Conservation (phyloP, 2,329 filamentous ascomycete species). For the Thelonectria olida region DNA sequence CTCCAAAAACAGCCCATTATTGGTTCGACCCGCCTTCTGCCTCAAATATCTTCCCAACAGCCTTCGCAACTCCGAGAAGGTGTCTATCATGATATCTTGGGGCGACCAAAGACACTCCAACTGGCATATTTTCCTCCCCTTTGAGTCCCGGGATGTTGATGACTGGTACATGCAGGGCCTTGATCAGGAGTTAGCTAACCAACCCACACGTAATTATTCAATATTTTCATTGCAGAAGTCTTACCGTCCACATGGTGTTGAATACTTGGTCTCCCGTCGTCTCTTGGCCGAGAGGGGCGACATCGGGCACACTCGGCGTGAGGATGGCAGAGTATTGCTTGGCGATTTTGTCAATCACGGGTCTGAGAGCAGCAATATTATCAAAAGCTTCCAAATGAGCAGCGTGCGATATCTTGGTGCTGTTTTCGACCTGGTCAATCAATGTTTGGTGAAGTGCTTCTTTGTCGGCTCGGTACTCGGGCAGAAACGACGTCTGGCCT, state of each 20-base stretch:
- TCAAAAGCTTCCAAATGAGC: slow-evolving; percentile 64
- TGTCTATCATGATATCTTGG: slow-evolving; percentile 56
- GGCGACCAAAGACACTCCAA: slow-evolving; percentile 64
- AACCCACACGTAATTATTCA: too few relatives aligned
- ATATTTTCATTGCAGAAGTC: neutral
- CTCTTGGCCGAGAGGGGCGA: slow-evolving; percentile 62
- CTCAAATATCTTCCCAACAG: slow-evolving; percentile 46
- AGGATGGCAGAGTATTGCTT: slow-evolving; percentile 63
- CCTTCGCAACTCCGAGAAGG: slow-evolving; percentile 52
- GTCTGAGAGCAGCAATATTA: slow-evolving; percentile 60
- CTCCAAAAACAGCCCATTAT: too few relatives aligned
- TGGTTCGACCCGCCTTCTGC: slow-evolving; percentile 31
- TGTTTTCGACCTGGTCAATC: slow-evolving; percentile 61
- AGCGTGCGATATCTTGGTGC: slow-evolving; percentile 51
- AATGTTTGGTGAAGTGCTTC: slow-evolving; percentile 57
- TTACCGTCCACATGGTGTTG: slow-evolving; percentile 62
- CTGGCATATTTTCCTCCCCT: slow-evolving; percentile 60
- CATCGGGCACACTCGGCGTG: slow-evolving; percentile 66
- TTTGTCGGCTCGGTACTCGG: slow-evolving; percentile 60
- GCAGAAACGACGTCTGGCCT: slow-evolving; percentile 61
- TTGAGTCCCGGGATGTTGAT: slow-evolving; percentile 70
- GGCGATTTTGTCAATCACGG: slow-evolving; percentile 62
- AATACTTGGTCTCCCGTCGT: slow-evolving; percentile 65
- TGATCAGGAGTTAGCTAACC: neutral
- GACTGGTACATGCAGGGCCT: slow-evolving; percentile 66